Evolutionary conservation across 1,284 basidiomycete species (phyloP).

Genomic region (Apiotrichum porosum): DNA sequence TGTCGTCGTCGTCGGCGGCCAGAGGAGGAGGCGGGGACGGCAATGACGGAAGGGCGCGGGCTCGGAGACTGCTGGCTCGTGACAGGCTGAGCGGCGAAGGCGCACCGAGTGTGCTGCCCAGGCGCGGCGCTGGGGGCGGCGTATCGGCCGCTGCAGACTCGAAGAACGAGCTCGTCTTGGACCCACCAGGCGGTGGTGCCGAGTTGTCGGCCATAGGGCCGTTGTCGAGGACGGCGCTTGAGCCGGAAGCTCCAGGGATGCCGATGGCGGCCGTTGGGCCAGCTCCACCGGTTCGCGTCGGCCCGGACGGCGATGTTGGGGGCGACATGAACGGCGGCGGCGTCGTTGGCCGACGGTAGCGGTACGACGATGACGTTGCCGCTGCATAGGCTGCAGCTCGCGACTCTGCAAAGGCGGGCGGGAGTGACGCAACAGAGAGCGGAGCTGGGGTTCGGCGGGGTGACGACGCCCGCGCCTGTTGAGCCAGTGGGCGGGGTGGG

Average conservation of each 20-base stretch:
- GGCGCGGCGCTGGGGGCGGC: slow-evolving; percentile 27
- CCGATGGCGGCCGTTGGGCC: not conserved
- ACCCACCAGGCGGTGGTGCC: too few species aligned
- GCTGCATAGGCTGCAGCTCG: too few species aligned
- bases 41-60: slow-evolving; percentile 13
- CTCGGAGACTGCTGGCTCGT: slow-evolving; percentile 30
- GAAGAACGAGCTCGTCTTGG: slow-evolving; percentile 43
- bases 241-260: too few species aligned
- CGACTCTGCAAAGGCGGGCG: too few species aligned
- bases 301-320: not conserved
- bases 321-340: not conserved
- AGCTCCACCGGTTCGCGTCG: not conserved
- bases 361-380: too few species aligned
- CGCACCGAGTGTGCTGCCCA: slow-evolving; percentile 16
- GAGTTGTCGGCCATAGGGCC: too few species aligned
- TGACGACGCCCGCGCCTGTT: not conserved
- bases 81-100: slow-evolving; percentile 38
- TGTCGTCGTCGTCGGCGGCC: not conserved
- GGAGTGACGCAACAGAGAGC: not conserved
- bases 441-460: not conserved
- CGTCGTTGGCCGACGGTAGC: too few species aligned
- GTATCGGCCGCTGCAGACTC: slow-evolving; percentile 22
- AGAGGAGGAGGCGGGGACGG: slow-evolving; percentile 12
- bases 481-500: slow-evolving; percentile 23
- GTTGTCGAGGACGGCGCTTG: too few species aligned